Conservation (phyloP, 257 asterid species). For the Petunia secreta region DNA sequence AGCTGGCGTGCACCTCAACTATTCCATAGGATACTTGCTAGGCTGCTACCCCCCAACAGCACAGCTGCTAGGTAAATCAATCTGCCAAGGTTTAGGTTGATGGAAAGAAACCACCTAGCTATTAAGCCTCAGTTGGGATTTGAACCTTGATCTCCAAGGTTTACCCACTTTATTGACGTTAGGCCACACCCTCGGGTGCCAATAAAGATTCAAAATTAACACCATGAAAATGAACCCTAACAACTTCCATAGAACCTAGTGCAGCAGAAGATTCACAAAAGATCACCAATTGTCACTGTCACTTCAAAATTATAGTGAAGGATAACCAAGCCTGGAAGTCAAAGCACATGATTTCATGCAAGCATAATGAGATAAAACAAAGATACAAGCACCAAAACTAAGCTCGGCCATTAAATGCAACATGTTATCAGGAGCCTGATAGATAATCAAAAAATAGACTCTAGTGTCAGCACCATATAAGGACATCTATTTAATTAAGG, state of each 20-base stretch:
- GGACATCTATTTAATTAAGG: not conserved
- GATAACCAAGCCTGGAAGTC: not conserved
- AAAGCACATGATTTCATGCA: not conserved
- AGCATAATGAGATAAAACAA: conserved; percentile 14
- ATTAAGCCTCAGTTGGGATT: too few relatives aligned
- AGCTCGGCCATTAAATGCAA: not conserved
- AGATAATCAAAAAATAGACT: not conserved
- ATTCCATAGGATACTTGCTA: too few relatives aligned
- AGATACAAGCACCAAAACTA: not conserved
- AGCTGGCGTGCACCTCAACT: too few relatives aligned
- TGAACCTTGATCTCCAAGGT: too few relatives aligned
- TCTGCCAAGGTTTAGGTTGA: too few relatives aligned
- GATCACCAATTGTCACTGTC: not conserved
- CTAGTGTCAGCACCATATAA: not conserved
- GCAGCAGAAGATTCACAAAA: conserved; percentile 10
- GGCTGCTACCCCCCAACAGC: too few relatives aligned
- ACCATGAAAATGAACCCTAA: not conserved
- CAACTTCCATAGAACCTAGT: not conserved
- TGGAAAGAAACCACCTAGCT: too few relatives aligned
- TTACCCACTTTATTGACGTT: too few relatives aligned
- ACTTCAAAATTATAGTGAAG: conserved; percentile 11
- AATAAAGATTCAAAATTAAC: not conserved
- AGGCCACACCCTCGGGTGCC: too few relatives aligned
- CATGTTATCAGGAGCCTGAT: not conserved
- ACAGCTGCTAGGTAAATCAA: too few relatives aligned